These are phyloP conservation scores for Aspergillus alliaceus DNA, from an alignment of 2,329 filamentous ascomycete genomes.

Conservation along the genomic window DNA sequence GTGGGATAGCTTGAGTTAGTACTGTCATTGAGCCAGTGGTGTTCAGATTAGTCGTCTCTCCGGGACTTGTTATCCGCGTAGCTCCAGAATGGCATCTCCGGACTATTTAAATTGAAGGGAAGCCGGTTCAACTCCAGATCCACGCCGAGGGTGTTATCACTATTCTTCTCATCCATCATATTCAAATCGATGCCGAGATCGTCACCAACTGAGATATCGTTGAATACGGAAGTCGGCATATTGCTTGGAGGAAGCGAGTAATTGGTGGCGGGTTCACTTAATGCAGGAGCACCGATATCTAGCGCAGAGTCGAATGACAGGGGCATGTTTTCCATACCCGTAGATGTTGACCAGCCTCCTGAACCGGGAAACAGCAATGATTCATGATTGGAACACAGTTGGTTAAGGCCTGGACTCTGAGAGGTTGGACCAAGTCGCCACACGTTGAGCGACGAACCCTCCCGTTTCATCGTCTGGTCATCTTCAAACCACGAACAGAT, in stretches of 20 bases:
- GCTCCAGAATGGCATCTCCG: neutral
- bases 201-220: neutral
- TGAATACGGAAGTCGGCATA: neutral
- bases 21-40: neutral
- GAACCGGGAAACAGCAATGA: neutral
- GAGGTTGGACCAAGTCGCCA: neutral
- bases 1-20: too few relatives aligned
- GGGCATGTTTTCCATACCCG: neutral
- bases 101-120: neutral
- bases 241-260: neutral
- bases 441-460: neutral
- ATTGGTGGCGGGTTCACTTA: neutral
- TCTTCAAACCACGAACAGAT: neutral
- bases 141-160: neutral
- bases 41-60: neutral
- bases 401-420: neutral
- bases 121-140: neutral
- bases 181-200: neutral
- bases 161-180: neutral
- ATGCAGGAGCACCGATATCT: neutral
- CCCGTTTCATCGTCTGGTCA: neutral
- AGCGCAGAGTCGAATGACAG: neutral
- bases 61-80: too few relatives aligned
- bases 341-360: too few relatives aligned
- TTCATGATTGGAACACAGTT: neutral